Evolutionary conservation across 306 rosid species (phyloP).

Genomic region (Prunus salicina): DNA sequence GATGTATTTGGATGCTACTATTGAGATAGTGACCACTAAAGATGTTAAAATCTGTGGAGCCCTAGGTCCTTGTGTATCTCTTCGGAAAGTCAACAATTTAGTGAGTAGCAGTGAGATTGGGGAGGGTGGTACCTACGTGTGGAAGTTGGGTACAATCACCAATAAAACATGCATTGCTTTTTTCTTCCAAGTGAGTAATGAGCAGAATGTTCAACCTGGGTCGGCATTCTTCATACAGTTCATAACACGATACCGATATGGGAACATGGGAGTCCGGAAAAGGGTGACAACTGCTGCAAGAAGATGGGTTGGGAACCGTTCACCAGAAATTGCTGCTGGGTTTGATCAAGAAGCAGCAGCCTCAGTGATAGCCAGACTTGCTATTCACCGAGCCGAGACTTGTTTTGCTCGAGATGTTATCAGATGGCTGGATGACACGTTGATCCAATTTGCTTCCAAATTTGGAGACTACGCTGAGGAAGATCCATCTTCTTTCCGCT

Average conservation of each 20-base stretch:
- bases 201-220: slow-evolving; percentile 59
- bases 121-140: slow-evolving; percentile 69
- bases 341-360: slow-evolving; percentile 97
- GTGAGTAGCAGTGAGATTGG: slow-evolving; percentile 67
- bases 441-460: slow-evolving; percentile 61
- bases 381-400: slow-evolving; percentile 72
- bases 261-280: slow-evolving; percentile 57
- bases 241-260: slow-evolving; percentile 67
- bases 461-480: slow-evolving; percentile 86
- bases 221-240: slow-evolving; percentile 83
- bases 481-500: slow-evolving; percentile 77
- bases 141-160: slow-evolving; percentile 73
- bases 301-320: slow-evolving; percentile 76
- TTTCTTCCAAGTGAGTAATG: slow-evolving; percentile 74
- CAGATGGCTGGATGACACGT: slow-evolving; percentile 82
- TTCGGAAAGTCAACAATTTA: slow-evolving; percentile 43
- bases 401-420: slow-evolving; percentile 78
- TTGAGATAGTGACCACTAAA: slow-evolving; percentile 74
- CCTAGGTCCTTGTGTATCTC: slow-evolving; percentile 88
- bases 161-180: slow-evolving; percentile 78
- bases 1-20: slow-evolving; percentile 77
- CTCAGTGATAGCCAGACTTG: slow-evolving; percentile 81
- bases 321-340: slow-evolving; percentile 77
- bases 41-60: slow-evolving; percentile 91
- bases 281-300: slow-evolving; percentile 94